Percentiles rank a stretch among this genome's conserved stretches.
Evolutionary conservation across 345 rosid genomes (phyloP).

Genomic region (Iberis pinnata): DNA sequence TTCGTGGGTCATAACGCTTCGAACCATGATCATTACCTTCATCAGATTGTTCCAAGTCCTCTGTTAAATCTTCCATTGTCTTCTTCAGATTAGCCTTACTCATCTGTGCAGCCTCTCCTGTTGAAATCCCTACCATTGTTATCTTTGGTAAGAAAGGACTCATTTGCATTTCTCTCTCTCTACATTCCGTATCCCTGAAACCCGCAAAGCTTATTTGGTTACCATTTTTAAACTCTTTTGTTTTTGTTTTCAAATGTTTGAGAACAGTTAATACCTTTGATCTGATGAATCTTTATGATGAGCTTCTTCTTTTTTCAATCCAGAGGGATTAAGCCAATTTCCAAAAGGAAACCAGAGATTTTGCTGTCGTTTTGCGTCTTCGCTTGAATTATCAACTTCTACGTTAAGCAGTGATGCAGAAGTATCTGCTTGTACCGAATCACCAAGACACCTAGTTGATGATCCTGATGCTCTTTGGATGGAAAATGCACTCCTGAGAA

Average conservation of each 20-base stretch:
- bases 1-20: slow-evolving; percentile 24
- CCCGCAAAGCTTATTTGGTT: not conserved
- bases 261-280: slow-evolving; percentile 32
- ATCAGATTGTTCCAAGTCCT: slow-evolving; percentile 66
- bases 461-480: slow-evolving; percentile 52
- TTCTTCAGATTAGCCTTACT: slow-evolving; percentile 72
- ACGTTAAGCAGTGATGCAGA: slow-evolving; percentile 31
- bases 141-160: slow-evolving; percentile 93
- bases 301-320: slow-evolving; percentile 35
- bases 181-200: slow-evolving; percentile 33
- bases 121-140: slow-evolving; percentile 94
- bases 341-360: slow-evolving; percentile 48
- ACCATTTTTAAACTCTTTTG: not conserved
- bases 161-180: slow-evolving; percentile 33
- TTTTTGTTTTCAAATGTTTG: not conserved
- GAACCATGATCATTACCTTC: slow-evolving; percentile 37
- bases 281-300: slow-evolving; percentile 30
- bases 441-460: slow-evolving; percentile 32
- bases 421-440: slow-evolving; percentile 30
- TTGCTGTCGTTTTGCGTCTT: slow-evolving; percentile 35
- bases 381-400: slow-evolving; percentile 29
- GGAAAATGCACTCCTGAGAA: slow-evolving; percentile 69
- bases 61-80: slow-evolving; percentile 71
- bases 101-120: slow-evolving; percentile 68
- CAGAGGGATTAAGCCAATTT: slow-evolving; percentile 53